Evolutionary conservation across 768 basidiomycete genomes (phyloP), one percentile per base, ranked within the genome.

Genomic region (Mycena crocata): DNA sequence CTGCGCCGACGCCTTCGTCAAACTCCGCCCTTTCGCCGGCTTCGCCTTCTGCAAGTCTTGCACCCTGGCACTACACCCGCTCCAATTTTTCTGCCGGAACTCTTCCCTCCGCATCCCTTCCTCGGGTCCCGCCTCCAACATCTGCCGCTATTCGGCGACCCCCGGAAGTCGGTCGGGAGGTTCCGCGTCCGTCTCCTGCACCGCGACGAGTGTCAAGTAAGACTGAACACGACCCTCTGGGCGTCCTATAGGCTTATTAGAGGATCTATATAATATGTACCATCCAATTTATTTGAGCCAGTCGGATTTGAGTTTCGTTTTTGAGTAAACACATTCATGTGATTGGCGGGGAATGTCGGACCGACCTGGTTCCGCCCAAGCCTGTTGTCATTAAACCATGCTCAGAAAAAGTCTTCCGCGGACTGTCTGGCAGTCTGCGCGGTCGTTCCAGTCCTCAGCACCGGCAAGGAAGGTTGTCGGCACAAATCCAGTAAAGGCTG

Each of bases 401-500:
- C 78, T 93, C 78, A 86, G 82, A 80, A 93, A 87, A 80, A 81
- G 86, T 64, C 77, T 94, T 68, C 84, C 83, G 49, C 86, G 84
- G 77, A 80, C 85, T 62, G 79, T 90, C 57, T 71, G 78, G 61
- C 85, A 81, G 71, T 77, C 84, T 49, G 81, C 80, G 35, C 86
- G 91, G 68, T 80, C 88, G 6, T 94, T 95, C 79, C 87, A 89
- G 74, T 82, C 89, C 2, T 89, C 94, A 3, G 77, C 87, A 10
- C 80, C 87, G 44, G 86, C 83, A 26, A 80, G 84, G 67, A 87
- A 83, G 74, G 84, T 94, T 69, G 87, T 89, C 64, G 88, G 89
- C 42, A 89, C 91, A 50, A 90, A 86, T 73, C 91, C 93, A 28
- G 86, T 90, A 70, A 93, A 89, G 78, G 94, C 94, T 19, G 85